A percentile compares a stretch with the other conserved stretches of the same genome.
These are phyloP conservation scores for Irpex sp. DNA, from an alignment of 1,284 basidiomycete genomes.

Conservation along the genomic window DNA sequence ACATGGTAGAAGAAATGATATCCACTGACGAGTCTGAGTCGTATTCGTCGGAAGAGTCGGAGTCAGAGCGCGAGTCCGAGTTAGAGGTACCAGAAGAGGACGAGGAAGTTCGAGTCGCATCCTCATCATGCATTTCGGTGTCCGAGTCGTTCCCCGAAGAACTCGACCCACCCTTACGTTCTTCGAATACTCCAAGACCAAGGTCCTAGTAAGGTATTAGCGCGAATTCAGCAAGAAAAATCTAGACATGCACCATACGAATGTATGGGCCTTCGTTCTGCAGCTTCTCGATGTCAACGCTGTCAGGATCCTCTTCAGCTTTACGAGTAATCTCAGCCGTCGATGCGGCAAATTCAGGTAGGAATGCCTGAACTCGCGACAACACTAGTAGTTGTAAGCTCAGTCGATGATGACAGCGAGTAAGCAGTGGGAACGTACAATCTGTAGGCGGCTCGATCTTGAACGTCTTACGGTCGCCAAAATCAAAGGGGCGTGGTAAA, in stretches of 20 bases:
- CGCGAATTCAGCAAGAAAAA: constrained; percentile 4
- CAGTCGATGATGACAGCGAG: constrained; percentile 2
- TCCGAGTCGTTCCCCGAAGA: constrained; percentile 20
- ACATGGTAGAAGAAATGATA: constrained; percentile 16
- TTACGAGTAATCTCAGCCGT: constrained; percentile 47
- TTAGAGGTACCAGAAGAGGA: constrained; percentile 17
- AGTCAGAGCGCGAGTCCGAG: constrained; percentile 14
- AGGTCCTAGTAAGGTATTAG: constrained; percentile 43
- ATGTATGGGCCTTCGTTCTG: constrained; percentile 47
- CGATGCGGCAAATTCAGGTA: constrained; percentile 60
- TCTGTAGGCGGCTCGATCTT: constrained; percentile 25
- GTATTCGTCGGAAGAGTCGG: constrained; percentile 7
- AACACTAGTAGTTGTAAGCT: constrained; percentile 41
- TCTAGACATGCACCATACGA: constrained; percentile 51
- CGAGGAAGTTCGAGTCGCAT: constrained; percentile 14
- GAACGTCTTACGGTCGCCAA: constrained; percentile 27
- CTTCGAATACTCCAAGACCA: constrained; percentile 60
- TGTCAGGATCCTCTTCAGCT: constrained; percentile 43
- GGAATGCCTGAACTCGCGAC: constrained; percentile 57
- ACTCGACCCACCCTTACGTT: constrained; percentile 25
- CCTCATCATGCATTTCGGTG: constrained; percentile 14
- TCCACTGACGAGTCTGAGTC: constrained; percentile 20
- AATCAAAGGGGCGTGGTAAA: constrained; percentile 19
- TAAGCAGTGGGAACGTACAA: constrained; percentile 25
- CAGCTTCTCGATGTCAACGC: constrained; percentile 64